Evolutionary conservation across 768 basidiomycete genomes (phyloP).

Genomic region (Hirschioporus abietinus): DNA sequence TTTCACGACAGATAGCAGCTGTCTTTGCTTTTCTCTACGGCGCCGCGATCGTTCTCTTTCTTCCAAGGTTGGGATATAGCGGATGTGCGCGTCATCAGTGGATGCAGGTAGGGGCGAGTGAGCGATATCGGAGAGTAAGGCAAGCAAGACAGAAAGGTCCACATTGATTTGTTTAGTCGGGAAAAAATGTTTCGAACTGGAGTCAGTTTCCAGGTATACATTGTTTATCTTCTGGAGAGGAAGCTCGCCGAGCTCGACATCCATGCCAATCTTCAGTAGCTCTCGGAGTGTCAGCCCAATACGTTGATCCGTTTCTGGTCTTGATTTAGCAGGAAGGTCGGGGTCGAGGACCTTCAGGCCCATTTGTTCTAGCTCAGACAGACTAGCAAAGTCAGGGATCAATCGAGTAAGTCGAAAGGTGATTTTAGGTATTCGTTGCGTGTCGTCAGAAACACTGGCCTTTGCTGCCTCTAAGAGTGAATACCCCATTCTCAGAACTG

Average conservation of each 20-base stretch:
- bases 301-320: constrained; percentile 39
- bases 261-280: constrained; percentile 58
- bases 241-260: constrained; percentile 62
- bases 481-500: constrained; percentile 65
- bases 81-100: constrained; percentile 49
- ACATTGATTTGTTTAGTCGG: constrained; percentile 68
- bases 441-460: constrained; percentile 41
- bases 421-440: constrained; percentile 38
- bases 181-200: constrained; percentile 19
- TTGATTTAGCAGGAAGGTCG: neutral
- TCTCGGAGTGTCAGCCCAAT: constrained; percentile 53
- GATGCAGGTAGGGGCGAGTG: constrained; percentile 61
- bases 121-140: constrained; percentile 76
- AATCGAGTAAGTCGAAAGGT: constrained; percentile 70
- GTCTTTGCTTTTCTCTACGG: constrained; percentile 3
- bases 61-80: constrained; percentile 51
- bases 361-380: constrained; percentile 13
- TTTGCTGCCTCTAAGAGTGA: constrained; percentile 58
- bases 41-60: constrained; percentile 5
- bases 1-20: neutral
- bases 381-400: constrained; percentile 33
- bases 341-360: neutral
- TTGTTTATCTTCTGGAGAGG: constrained; percentile 5
- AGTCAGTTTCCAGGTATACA: neutral
- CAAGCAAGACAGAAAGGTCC: constrained; percentile 81